A percentile compares a stretch with the other conserved stretches of the same genome.
phyloP scores from a whole-genome alignment of 441 rosid species.

The Gossypium davidsonii region DNA sequence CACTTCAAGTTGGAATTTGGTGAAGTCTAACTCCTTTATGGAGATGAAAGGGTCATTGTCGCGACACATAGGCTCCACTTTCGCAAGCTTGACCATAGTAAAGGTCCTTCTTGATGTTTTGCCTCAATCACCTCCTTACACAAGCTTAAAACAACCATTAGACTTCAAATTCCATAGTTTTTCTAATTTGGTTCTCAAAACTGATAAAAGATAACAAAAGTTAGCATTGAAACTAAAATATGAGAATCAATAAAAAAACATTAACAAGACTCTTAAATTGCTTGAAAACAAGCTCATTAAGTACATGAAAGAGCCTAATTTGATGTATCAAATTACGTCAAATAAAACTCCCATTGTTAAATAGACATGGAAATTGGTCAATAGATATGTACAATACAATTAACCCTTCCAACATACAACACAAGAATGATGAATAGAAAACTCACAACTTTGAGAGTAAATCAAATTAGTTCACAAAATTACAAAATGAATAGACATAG shows the following conservation, averaged over 20 bases:
- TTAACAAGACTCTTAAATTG: background rate
- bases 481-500: background rate
- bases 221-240: background rate
- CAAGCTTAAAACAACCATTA: background rate
- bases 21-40: background rate
- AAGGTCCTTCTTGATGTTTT: background rate
- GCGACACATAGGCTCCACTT: background rate
- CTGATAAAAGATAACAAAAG: background rate
- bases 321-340: background rate
- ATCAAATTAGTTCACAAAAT: background rate
- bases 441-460: background rate
- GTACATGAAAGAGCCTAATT: background rate
- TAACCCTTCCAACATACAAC: background rate
- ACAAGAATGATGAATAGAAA: background rate
- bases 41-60: background rate
- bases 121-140: background rate
- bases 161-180: background rate
- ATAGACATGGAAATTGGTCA: background rate
- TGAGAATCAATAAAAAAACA: background rate
- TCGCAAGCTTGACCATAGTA: background rate
- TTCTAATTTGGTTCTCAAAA: background rate
- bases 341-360: background rate
- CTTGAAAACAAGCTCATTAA: background rate
- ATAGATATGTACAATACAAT: background rate
- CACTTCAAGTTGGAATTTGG: background rate